Evolutionary conservation across 768 basidiomycete genomes (phyloP).

Genomic region (Atractiella rhizophila): DNA sequence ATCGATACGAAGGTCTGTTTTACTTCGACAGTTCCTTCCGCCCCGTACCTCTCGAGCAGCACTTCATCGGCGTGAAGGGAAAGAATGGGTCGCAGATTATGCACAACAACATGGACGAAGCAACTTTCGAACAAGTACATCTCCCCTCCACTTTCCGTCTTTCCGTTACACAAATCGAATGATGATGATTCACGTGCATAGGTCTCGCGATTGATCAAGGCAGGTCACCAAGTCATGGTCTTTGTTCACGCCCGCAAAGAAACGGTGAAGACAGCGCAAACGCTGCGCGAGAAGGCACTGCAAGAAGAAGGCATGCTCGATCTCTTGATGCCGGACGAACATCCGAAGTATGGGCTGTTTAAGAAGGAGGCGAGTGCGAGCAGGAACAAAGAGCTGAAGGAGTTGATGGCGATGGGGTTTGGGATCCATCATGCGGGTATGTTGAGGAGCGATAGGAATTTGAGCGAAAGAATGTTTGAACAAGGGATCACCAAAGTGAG

Average conservation of each 20-base stretch:
- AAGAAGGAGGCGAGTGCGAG: conserved; percentile 53
- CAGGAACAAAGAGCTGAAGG: conserved; percentile 86
- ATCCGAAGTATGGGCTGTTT: conserved; percentile 52
- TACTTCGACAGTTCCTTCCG: conserved; percentile 95
- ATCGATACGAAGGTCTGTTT: conserved; percentile 62
- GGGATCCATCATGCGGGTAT: conserved; percentile 96
- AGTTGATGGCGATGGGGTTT: conserved; percentile 70
- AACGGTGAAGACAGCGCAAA: conserved; percentile 72
- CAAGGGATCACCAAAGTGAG: conserved; percentile 66
- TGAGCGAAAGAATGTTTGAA: conserved; percentile 86
- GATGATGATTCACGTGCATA: neutral
- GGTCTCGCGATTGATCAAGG: conserved; percentile 58
- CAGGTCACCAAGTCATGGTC: conserved; percentile 97
- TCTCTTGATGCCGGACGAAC: conserved; percentile 55
- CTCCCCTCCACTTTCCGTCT: neutral
- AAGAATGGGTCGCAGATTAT: conserved; percentile 48
- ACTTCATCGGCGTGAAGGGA: conserved; percentile 78
- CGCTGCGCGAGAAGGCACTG: conserved; percentile 43
- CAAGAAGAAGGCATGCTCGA: conserved; percentile 45
- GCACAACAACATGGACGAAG: conserved; percentile 63
- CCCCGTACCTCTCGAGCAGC: conserved; percentile 87
- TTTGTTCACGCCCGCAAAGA: conserved; percentile 97
- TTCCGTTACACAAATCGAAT: neutral
- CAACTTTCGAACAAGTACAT: conserved; percentile 49
- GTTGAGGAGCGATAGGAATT: conserved; percentile 73